phyloP scores from a whole-genome alignment of 2,329 filamentous ascomycete genomes.

The Hymenoscyphus albidus region DNA sequence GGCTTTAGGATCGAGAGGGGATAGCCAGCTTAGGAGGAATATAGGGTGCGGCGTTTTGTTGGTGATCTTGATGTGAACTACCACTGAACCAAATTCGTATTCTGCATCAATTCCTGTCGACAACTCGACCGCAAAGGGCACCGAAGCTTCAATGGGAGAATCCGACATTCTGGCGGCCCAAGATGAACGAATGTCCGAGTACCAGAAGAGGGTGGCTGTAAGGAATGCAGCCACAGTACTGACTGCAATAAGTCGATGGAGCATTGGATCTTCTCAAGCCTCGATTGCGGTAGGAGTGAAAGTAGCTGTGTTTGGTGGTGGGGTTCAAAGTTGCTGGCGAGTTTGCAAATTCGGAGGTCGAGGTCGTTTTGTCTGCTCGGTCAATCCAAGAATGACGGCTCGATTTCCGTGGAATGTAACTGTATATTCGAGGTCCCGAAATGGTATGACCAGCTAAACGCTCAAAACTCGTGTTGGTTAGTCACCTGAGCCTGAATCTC shows the following conservation, averaged over 20 bases:
- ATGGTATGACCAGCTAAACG: not conserved
- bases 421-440: not conserved
- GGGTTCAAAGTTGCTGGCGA: not conserved
- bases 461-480: not conserved
- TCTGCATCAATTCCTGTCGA: not conserved
- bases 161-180: not conserved
- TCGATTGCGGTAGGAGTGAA: not conserved
- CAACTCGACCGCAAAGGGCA: conserved; percentile 14
- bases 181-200: not conserved
- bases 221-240: conserved; percentile 4
- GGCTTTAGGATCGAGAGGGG: conserved; percentile 36
- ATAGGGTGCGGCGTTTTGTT: conserved; percentile 32
- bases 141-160: not conserved
- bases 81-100: conserved; percentile 9
- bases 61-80: conserved; percentile 23
- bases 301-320: not conserved
- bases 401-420: conserved; percentile 4
- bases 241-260: not conserved
- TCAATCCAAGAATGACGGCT: not conserved
- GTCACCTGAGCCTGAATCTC: not conserved
- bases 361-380: not conserved
- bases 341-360: not conserved
- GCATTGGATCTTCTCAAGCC: not conserved
- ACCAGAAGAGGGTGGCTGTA: conserved; percentile 2
- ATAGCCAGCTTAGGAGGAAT: conserved; percentile 38